These are phyloP conservation scores for Corchorus olitorius DNA, from an alignment of 345 rosid species.

Conservation along the genomic window DNA sequence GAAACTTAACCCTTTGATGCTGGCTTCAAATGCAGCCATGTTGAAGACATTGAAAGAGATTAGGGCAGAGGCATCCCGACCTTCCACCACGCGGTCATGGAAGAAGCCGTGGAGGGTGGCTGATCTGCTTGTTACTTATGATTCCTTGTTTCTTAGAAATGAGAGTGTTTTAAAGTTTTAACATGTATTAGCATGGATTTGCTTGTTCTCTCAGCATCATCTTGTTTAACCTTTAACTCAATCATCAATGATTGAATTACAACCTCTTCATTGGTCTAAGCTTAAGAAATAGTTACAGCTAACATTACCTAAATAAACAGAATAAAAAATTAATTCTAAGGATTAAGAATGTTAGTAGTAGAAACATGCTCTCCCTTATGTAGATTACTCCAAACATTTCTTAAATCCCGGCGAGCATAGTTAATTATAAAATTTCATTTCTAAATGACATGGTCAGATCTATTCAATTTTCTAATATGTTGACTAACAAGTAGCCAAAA, in stretches of 20 bases:
- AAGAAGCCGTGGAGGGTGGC: background rate
- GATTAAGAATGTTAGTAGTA: background rate
- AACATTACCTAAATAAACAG: background rate
- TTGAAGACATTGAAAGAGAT: slow-evolving; percentile 46
- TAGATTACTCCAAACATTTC: background rate
- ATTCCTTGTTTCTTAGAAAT: background rate
- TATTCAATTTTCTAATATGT: background rate
- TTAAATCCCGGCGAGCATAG: background rate
- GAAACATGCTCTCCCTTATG: background rate
- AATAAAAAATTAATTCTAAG: background rate
- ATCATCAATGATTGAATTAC: background rate
- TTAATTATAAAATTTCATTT: background rate
- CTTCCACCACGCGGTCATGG: background rate
- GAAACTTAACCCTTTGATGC: slow-evolving; percentile 74
- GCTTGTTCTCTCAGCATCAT: background rate
- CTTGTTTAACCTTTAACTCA: background rate
- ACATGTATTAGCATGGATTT: background rate
- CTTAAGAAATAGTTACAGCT: background rate
- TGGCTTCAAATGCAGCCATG: slow-evolving; percentile 59
- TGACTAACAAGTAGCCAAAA: background rate
- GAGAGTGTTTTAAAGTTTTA: background rate
- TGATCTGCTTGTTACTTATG: background rate
- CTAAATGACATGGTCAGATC: background rate
- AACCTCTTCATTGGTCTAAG: background rate
- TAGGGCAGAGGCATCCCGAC: background rate